Percentiles rank a stretch among this genome's conserved stretches.
Conservation (phyloP, 352 stramenopile genomes). For the Phytopythium oedochilum region DNA sequence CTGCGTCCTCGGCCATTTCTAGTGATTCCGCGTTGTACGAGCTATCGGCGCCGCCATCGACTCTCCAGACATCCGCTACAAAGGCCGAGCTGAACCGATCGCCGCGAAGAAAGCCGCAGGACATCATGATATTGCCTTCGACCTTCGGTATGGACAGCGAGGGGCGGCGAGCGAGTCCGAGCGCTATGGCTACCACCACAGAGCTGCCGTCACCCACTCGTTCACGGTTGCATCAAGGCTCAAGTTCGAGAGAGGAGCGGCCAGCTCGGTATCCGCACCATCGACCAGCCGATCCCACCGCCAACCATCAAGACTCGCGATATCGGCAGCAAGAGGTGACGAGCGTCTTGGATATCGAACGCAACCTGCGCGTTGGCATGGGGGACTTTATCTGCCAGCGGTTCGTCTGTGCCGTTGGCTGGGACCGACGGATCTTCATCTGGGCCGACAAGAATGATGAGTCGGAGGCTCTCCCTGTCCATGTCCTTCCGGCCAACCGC, state of each 20-base stretch:
- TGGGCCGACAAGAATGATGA: slow-evolving; percentile 85
- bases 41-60: not conserved
- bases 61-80: slow-evolving; percentile 3
- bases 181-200: slow-evolving; percentile 17
- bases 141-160: slow-evolving; percentile 60
- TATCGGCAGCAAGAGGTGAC: slow-evolving; percentile 82
- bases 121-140: slow-evolving; percentile 59
- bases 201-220: slow-evolving; percentile 54
- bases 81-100: slow-evolving; percentile 9
- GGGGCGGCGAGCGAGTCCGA: slow-evolving; percentile 27
- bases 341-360: slow-evolving; percentile 75
- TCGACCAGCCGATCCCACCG: not conserved
- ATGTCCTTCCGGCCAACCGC: slow-evolving; percentile 37
- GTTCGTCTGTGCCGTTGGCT: slow-evolving; percentile 79
- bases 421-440: slow-evolving; percentile 78
- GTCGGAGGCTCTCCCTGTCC: slow-evolving; percentile 53
- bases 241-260: not conserved
- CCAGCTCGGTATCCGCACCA: not conserved
- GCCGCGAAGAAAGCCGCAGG: slow-evolving; percentile 33
- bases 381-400: slow-evolving; percentile 78
- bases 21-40: not conserved
- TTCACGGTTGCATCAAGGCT: slow-evolving; percentile 14
- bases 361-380: slow-evolving; percentile 76
- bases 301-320: slow-evolving; percentile 15
- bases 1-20: not conserved